A percentile compares a stretch with the other conserved stretches of the same genome.
These are phyloP conservation scores for Pseudogymnoascus sp. DNA, from an alignment of 2,329 filamentous ascomycete genomes.

Conservation along the genomic window DNA sequence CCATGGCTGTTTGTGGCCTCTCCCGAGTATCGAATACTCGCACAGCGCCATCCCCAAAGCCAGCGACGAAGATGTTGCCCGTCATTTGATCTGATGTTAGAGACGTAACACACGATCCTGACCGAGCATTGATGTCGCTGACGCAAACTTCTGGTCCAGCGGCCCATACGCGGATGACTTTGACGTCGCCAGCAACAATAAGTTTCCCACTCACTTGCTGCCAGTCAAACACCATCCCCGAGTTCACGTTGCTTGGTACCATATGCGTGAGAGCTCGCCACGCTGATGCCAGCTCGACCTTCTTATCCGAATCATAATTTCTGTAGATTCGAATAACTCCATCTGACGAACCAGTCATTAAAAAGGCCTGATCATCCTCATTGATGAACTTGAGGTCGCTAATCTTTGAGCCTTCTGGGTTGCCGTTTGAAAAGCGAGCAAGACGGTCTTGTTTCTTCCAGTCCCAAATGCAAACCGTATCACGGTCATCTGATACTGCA, in stretches of 20 bases:
- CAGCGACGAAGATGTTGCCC: conserved; percentile 89
- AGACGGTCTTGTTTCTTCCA: conserved; percentile 71
- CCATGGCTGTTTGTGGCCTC: conserved; percentile 81
- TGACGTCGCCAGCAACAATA: conserved; percentile 91
- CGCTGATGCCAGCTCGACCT: conserved; percentile 77
- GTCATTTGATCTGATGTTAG: conserved; percentile 97
- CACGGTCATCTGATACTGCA: conserved; percentile 84
- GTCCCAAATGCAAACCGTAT: conserved; percentile 88
- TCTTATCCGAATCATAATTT: conserved; percentile 71
- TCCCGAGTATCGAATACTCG: conserved; percentile 87
- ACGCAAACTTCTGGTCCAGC: conserved; percentile 87
- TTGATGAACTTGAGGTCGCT: conserved; percentile 97
- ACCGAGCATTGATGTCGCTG: conserved; percentile 88
- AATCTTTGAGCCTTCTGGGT: conserved; percentile 82
- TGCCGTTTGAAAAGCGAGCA: conserved; percentile 87
- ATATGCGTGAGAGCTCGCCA: conserved; percentile 92
- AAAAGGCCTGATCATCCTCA: conserved; percentile 88
- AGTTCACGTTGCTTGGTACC: conserved; percentile 87
- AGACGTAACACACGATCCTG: conserved; percentile 90
- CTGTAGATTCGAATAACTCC: conserved; percentile 90
- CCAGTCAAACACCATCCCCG: conserved; percentile 96
- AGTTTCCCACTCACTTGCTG: conserved; percentile 94
- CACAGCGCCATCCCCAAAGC: conserved; percentile 91
- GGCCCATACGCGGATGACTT: conserved; percentile 94
- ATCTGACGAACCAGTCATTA: conserved; percentile 93